Base-by-base conservation (phyloP, 441 rosid species). In the Lepidium campestre region DNA sequence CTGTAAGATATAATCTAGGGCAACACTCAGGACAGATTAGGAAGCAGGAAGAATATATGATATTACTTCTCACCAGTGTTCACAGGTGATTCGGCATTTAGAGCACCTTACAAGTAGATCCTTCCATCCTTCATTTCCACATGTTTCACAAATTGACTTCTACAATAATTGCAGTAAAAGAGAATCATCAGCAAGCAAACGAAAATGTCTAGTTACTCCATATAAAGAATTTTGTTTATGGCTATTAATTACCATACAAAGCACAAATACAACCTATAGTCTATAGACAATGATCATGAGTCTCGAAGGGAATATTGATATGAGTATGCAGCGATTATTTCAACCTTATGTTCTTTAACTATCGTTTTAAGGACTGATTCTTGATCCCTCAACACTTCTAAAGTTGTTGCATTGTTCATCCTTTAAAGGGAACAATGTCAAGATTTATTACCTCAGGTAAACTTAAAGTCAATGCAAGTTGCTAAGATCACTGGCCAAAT, bases 141-240 rank as follows among this genome's bases (percentile, higher is more conserved):
- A 73, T 60, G 58, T 73, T 60, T 54, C 39, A 54, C 77, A 73
- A 36, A 67, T 15, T 23, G 53, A 34, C 46, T 17, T 57, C 78
- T 68, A 23, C 36, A 60, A 76, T 44, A 50, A 57, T 50, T 76
- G 73, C 64, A 54, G 50, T 65, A 40, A n/a, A 62, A 78, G 57
- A 80, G 61, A 77, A 70, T 36, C 85, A 78, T 50, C 55, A 65
- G 25, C 66, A 65, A 71, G 47, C 32, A 60, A 37, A 56, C 11
- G 13, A 56, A 25, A 29, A 37, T 36, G 42, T 39, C 7, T 13
- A 13, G 18, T n/a, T 27, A 27, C 41, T 49, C 27, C 25, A 48
- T 31, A 42, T 22, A 29, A 29, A 29, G 34, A 29, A n/a, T n/a
- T n/a, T n/a, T n/a, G n/a, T n/a, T n/a, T n/a, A n/a, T n/a, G n/a